These are phyloP conservation scores for Diaporthe humulicola DNA, from an alignment of 2,329 filamentous ascomycete genomes.

Conservation along the genomic window DNA sequence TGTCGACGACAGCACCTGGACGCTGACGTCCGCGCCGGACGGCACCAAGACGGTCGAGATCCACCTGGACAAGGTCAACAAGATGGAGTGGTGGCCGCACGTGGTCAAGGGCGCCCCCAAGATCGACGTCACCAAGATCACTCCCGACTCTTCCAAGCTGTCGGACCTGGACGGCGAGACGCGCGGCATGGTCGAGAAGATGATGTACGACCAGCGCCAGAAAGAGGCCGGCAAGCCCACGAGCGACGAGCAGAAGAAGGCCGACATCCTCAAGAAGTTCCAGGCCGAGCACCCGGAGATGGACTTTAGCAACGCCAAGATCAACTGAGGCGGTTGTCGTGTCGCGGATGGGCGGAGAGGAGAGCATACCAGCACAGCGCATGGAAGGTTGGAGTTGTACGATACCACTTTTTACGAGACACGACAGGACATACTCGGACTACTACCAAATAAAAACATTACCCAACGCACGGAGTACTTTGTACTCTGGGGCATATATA, in stretches of 20 bases:
- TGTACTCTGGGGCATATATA: not conserved
- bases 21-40: slow-evolving; percentile 79
- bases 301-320: slow-evolving; percentile 80
- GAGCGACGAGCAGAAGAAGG: slow-evolving; percentile 95
- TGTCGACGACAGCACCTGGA: slow-evolving; percentile 95
- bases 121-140: slow-evolving; percentile 96
- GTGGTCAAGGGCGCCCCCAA: slow-evolving; percentile 88
- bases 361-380: not conserved
- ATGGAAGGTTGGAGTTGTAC: slow-evolving; percentile 21
- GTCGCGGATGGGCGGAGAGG: not conserved
- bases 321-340: slow-evolving; percentile 57
- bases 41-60: slow-evolving; percentile 79
- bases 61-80: slow-evolving; percentile 95
- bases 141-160: slow-evolving; percentile 91
- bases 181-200: slow-evolving; percentile 98
- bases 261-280: slow-evolving; percentile 93
- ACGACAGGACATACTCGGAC: slow-evolving; percentile 24
- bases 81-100: slow-evolving; percentile 99
- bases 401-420: slow-evolving; percentile 34
- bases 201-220: slow-evolving; percentile 99
- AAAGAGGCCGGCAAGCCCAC: slow-evolving; percentile 92
- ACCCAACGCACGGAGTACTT: not conserved
- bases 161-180: slow-evolving; percentile 96
- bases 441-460: not conserved
- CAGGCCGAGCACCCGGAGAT: slow-evolving; percentile 82